Evolutionary conservation across 2,329 filamentous ascomycete genomes (phyloP), one percentile per base, ranked within the genome.

Genomic region (Stemphylium lycopersici): DNA sequence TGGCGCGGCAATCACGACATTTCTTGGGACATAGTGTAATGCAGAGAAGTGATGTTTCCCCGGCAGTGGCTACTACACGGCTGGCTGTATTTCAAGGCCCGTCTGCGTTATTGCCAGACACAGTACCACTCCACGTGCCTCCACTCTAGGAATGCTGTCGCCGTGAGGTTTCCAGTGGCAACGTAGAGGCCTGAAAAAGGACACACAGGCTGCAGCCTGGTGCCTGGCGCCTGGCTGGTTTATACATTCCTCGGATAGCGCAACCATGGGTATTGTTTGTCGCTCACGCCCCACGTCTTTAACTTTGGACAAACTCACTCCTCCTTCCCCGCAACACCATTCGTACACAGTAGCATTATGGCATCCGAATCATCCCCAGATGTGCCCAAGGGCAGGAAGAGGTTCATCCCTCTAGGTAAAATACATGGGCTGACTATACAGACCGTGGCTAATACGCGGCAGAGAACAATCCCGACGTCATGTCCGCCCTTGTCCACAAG

Each of bases 401-500:
- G 69, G 53, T 76, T 76, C 59, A 63, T 76, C 48, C 74, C 74
- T 56, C 66, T 76, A 18, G 74, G 74, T 73, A 61, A 29, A 63
- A 59, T 51, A 51, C 24, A 1, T 18, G 15, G 13, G 11, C 16
- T 20, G 26, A 16, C 11, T 51, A 31, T 36, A 16, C 26, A 33
- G n/a, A 41, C n/a, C 34, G 10, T 22, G 20, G 37, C 59, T 69
- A 29, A 72, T 44, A 44, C 41, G 55, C 40, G 29, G 38, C 59
- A 75, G 86, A 88, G 74, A 88, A 87, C 73, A 98, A 98, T 80
- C 93, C 95, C 1, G 87, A 93, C 78, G 88, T 97, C 37, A 95
- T 99, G 89, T 92, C 87, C 58, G 79, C 82, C 33, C 88, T 99
- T 39, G 85, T 96, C 45, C 90, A 90, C 80, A 87, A 87, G 66